Conservation (phyloP, 345 rosid genomes). For the Corymbia maculata region DNA sequence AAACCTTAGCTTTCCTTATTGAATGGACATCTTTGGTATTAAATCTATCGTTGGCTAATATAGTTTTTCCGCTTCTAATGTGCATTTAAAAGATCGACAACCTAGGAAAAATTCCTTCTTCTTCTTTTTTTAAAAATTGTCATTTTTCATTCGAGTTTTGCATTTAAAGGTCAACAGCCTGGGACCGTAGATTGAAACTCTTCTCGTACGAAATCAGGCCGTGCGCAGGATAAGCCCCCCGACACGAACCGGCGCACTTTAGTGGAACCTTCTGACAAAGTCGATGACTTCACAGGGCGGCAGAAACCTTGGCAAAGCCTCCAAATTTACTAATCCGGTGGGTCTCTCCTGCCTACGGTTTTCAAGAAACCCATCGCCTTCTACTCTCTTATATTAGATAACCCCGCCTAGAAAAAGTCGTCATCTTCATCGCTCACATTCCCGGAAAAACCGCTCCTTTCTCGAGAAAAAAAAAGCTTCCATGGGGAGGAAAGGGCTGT, state of each 20-base stretch:
- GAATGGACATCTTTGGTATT: neutral
- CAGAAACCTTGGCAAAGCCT: neutral
- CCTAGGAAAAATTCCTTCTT: neutral
- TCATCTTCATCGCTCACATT: neutral
- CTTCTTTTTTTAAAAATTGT: too few species aligned
- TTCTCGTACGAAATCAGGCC: neutral
- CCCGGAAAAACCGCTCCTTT: neutral
- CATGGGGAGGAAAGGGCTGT: slow-evolving; percentile 33
- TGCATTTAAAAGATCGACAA: neutral
- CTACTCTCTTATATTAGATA: neutral
- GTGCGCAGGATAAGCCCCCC: neutral
- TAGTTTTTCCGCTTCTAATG: too few species aligned
- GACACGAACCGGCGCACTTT: neutral
- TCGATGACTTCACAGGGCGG: neutral
- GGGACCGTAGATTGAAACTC: neutral
- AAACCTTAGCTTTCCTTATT: fast-evolving
- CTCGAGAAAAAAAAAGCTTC: neutral
- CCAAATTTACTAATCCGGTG: neutral
- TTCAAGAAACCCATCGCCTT: neutral
- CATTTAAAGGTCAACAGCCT: neutral
- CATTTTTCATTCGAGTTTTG: neutral
- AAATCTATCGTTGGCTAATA: neutral
- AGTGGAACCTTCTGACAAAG: neutral
- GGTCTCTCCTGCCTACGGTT: neutral
- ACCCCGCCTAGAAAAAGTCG: neutral